phyloP scores from a whole-genome alignment of 192 early-diverging fungal genomes.

The Linnemannia exigua region DNA sequence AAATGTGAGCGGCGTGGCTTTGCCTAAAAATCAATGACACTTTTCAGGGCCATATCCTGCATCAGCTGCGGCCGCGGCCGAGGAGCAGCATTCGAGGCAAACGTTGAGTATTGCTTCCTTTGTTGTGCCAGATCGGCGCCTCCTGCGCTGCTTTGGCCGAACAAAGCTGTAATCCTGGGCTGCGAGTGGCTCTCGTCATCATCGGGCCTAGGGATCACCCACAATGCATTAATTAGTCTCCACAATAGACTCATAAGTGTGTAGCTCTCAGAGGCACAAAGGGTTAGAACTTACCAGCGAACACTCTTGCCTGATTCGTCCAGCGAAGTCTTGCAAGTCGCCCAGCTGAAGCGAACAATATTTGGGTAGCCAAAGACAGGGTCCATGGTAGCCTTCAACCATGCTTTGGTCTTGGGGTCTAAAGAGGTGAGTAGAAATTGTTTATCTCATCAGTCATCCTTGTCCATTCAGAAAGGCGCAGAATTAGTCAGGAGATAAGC shows the following conservation, averaged over 20 bases:
- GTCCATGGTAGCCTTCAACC: slow-evolving; percentile 86
- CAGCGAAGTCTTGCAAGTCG: slow-evolving; percentile 83
- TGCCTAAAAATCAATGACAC: slow-evolving; percentile 36
- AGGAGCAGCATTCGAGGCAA: slow-evolving; percentile 29
- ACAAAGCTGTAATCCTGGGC: slow-evolving; percentile 35
- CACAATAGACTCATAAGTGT: neutral
- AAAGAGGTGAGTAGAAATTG: neutral
- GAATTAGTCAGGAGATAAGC: neutral
- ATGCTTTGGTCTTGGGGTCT: slow-evolving; percentile 93
- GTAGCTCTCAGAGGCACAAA: neutral
- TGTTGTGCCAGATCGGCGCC: slow-evolving; percentile 23
- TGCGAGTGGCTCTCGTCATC: slow-evolving; percentile 43
- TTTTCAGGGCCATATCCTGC: slow-evolving; percentile 50
- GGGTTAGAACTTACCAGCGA: slow-evolving; percentile 61
- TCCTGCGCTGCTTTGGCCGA: slow-evolving; percentile 14
- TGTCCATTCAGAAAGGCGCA: neutral
- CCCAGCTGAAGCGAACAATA: slow-evolving; percentile 96
- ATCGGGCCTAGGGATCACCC: slow-evolving; percentile 24
- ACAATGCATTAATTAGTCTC: neutral
- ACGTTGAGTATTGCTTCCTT: slow-evolving; percentile 41
- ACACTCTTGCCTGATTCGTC: slow-evolving; percentile 71
- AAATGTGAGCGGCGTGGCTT: neutral
- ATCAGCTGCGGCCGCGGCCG: slow-evolving; percentile 42
- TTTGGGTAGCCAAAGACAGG: slow-evolving; percentile 94
- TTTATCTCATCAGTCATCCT: neutral